phyloP scores from a whole-genome alignment of 768 basidiomycete species.

The Tubosaeta sp. region DNA sequence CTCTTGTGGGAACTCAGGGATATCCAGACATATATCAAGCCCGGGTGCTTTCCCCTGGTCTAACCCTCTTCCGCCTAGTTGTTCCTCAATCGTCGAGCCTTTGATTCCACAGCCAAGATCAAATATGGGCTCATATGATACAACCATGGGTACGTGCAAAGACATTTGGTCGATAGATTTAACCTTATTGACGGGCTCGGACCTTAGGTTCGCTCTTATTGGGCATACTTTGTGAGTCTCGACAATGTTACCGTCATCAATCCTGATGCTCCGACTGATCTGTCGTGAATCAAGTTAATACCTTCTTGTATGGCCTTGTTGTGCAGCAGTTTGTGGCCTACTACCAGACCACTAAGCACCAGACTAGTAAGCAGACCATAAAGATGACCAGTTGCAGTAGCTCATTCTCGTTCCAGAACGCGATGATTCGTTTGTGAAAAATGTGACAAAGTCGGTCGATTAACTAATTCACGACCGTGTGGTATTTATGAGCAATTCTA shows the following conservation, averaged over 20 bases:
- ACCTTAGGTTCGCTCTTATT: constrained; percentile 9
- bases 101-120: neutral
- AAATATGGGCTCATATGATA: neutral
- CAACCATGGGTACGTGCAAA: neutral
- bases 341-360: constrained; percentile 22
- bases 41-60: neutral
- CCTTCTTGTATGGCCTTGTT: constrained; percentile 37
- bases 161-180: no score
- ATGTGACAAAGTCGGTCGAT: neutral
- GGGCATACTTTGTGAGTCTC: constrained; percentile 3
- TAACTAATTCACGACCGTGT: neutral
- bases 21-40: neutral
- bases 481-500: neutral
- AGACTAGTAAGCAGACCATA: constrained; percentile 4
- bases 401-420: neutral
- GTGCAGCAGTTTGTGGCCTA: constrained; percentile 40
- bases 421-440: constrained; percentile 2
- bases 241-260: neutral
- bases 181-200: neutral
- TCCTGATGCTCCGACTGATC: neutral
- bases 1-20: neutral
- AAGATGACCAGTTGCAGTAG: no score
- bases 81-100: neutral
- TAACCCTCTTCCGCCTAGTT: neutral
- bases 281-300: constrained; percentile 12